Evolutionary conservation across 176 grass and related monocot species (phyloP).

Genomic region (Hyparrhenia diplandra): DNA sequence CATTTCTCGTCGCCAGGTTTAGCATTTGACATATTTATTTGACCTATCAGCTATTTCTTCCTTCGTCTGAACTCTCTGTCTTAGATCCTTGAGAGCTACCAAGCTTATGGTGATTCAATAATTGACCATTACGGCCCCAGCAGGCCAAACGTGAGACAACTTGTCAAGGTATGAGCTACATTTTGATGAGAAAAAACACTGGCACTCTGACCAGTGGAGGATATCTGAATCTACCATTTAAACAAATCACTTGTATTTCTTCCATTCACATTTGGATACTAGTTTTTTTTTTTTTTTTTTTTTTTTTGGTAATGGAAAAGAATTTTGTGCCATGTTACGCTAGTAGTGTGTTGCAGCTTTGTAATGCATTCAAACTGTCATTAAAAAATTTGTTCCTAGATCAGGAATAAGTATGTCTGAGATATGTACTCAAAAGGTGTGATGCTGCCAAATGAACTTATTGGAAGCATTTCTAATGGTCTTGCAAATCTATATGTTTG

Average conservation of each 20-base stretch:
- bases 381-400: conserved; percentile 1
- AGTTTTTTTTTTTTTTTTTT: too few relatives aligned
- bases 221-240: background rate
- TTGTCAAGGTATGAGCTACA: conserved; percentile 71
- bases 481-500: background rate
- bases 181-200: background rate
- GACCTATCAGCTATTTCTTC: conserved; percentile 2
- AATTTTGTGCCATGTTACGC: background rate
- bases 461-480: background rate
- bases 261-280: background rate
- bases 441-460: conserved; percentile 5
- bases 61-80: conserved; percentile 29
- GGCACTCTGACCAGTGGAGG: background rate
- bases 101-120: conserved; percentile 84
- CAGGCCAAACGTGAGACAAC: conserved; percentile 75
- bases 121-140: conserved; percentile 69
- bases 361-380: background rate
- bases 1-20: conserved; percentile 79
- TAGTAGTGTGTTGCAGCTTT: background rate
- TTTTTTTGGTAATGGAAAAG: background rate
- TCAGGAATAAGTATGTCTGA: background rate
- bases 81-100: conserved; percentile 84
- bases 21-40: conserved; percentile 14
- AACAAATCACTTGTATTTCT: background rate
- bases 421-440: background rate